Evolutionary conservation across 2,329 filamentous ascomycete species (phyloP), one percentile per base, ranked within the genome.

Genomic region (Aureobasidium sp.): DNA sequence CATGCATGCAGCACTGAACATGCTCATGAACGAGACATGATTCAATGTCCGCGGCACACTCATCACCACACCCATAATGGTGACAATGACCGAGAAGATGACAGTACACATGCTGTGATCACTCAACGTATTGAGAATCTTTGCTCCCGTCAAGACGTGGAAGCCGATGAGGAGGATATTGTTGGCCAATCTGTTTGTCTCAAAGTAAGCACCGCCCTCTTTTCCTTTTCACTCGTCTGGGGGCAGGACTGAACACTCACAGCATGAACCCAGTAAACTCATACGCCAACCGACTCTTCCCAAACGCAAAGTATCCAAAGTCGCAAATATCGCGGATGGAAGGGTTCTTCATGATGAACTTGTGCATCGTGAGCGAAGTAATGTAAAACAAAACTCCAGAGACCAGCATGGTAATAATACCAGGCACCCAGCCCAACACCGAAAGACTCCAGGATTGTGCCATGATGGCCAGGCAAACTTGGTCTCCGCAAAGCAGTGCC

Each of bases 381-480:
- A 80, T 76, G 75, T 75, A 80, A 71, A 81, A 80, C 3, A 81
- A 67, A 5, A 75, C 65, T 31, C 77, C 77, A 12, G 76, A 74
- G 6, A 75, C 65, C 14, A 80, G 63, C 77, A 80, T 80, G 39
- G 76, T 78, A 62, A 79, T 74, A 44, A 79, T 75, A 6, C 77
- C 76, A 2, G 77, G 76, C 22, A 78, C 76, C 76, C 77, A 79
- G 53, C 77, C 77, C 8, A 79, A 66, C n/a, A 79, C 77, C 45
- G 75, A 78, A 14, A 80, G 73, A 31, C 78, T 79, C 79, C 78
- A 80, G 7, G 77, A 74, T 66, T 81, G 79, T 34, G 78, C 78
- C 79, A 80, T 80, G 65, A 80, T 80, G 31, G 79, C 79, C 5
- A 81, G 69, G 68, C 78, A 81, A 39, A 81, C 78, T 67, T 80